A percentile compares a stretch with the other conserved stretches of the same genome.
These are phyloP conservation scores for Penicillium pancosmium DNA, from an alignment of 495 filamentous ascomycete genomes.

Conservation along the genomic window DNA sequence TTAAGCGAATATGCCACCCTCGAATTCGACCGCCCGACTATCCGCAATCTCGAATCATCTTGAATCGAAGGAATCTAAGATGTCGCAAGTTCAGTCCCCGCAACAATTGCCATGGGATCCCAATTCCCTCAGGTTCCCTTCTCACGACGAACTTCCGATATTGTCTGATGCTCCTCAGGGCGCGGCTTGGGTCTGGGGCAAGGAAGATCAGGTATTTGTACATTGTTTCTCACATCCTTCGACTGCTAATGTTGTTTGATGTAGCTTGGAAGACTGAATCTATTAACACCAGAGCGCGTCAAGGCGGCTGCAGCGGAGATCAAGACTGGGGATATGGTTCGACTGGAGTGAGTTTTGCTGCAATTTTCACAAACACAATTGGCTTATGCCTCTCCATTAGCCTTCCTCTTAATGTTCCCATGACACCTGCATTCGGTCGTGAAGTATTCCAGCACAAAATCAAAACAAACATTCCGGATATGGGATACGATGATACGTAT, in stretches of 20 bases:
- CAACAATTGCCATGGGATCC: constrained; percentile 57
- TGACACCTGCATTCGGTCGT: constrained; percentile 52
- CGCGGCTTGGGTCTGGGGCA: constrained; percentile 68
- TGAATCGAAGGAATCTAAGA: background rate
- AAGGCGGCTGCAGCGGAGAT: constrained; percentile 54
- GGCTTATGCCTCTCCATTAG: constrained; percentile 27
- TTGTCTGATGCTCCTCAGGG: constrained; percentile 45
- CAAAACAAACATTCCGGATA: constrained; percentile 41
- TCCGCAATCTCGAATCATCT: constrained; percentile 18
- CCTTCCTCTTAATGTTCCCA: constrained; percentile 57
- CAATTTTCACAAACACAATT: background rate
- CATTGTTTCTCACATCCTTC: background rate
- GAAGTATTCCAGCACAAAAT: constrained; percentile 56
- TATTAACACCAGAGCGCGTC: constrained; percentile 58
- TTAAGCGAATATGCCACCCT: constrained; percentile 16
- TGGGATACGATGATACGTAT: constrained; percentile 64
- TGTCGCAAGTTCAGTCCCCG: constrained; percentile 23
- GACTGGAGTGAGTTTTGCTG: constrained; percentile 40
- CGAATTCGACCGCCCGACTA: constrained; percentile 5
- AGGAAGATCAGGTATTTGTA: constrained; percentile 52
- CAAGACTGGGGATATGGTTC: constrained; percentile 54
- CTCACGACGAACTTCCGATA: constrained; percentile 52
- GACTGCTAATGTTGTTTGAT: background rate
- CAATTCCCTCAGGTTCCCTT: constrained; percentile 52
- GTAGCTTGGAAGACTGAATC: constrained; percentile 58